phyloP scores from a whole-genome alignment of 768 basidiomycete genomes.

The Mrakia gelida region DNA sequence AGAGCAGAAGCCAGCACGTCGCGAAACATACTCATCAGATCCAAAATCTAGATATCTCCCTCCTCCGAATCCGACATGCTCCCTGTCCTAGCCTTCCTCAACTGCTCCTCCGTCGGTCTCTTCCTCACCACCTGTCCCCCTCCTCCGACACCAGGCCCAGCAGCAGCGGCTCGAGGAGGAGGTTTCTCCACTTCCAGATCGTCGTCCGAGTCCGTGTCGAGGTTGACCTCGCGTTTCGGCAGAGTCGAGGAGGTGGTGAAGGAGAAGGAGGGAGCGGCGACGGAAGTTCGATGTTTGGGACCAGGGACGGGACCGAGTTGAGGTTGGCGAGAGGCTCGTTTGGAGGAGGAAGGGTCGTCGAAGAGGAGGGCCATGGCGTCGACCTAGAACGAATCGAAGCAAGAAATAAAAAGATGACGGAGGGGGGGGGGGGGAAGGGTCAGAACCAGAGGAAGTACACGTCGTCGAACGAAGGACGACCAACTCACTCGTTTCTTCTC shows the following conservation, averaged over 20 bases:
- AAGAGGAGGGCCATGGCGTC: slow-evolving; percentile 26
- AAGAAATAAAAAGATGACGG: no score
- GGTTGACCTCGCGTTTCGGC: not conserved
- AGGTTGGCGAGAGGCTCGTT: not conserved
- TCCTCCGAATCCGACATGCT: not conserved
- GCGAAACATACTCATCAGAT: no score
- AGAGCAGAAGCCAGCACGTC: no score
- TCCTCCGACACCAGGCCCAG: not conserved
- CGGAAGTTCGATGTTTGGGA: slow-evolving; percentile 10
- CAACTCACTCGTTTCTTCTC: slow-evolving; percentile 21
- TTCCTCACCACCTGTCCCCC: not conserved
- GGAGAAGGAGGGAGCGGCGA: not conserved
- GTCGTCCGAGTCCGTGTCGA: not conserved
- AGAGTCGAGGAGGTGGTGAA: not conserved
- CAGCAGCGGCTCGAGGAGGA: not conserved
- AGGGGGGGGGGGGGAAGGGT: not conserved
- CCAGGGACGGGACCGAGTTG: slow-evolving; percentile 15
- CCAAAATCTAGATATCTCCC: no score
- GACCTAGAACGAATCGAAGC: not conserved
- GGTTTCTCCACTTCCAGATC: not conserved
- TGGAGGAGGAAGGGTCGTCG: not conserved
- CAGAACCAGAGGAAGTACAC: not conserved
- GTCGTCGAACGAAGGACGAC: not conserved
- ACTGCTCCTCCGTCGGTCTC: not conserved
- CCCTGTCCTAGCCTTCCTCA: not conserved